phyloP scores from a whole-genome alignment of 2,329 filamentous ascomycete species.

The Alternaria brassicae region DNA sequence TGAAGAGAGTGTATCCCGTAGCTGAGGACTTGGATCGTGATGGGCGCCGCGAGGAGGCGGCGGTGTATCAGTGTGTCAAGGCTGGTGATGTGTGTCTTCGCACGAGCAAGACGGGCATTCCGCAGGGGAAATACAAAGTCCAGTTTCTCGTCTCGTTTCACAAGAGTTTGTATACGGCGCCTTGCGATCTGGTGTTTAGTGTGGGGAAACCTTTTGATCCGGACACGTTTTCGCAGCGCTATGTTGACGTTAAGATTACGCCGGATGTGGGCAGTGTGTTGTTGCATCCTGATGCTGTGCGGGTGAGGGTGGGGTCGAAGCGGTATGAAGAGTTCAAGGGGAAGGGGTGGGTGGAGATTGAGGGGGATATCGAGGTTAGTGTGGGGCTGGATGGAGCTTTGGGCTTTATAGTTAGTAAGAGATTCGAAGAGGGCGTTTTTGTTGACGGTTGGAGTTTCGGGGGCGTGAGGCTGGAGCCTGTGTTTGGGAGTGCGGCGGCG shows the following conservation, averaged over 20 bases:
- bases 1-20: constrained; percentile 45
- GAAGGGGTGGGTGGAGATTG: constrained; percentile 49
- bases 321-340: constrained; percentile 41
- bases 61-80: constrained; percentile 44
- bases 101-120: constrained; percentile 47
- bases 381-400: constrained; percentile 49
- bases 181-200: constrained; percentile 45
- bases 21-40: constrained; percentile 48
- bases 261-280: constrained; percentile 49
- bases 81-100: constrained; percentile 47
- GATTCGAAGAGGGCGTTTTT: constrained; percentile 38
- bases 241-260: constrained; percentile 50
- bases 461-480: constrained; percentile 47
- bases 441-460: constrained; percentile 52
- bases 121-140: constrained; percentile 48
- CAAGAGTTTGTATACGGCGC: constrained; percentile 24
- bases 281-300: constrained; percentile 48
- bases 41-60: constrained; percentile 44
- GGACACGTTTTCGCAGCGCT: constrained; percentile 39
- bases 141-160: constrained; percentile 47
- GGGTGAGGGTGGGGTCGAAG: constrained; percentile 43
- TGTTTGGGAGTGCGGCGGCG: constrained; percentile 31
- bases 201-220: constrained; percentile 49
- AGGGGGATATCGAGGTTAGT: constrained; percentile 46
- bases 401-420: constrained; percentile 48